These are phyloP conservation scores for Entonaema liquescens DNA, from an alignment of 495 filamentous ascomycete genomes.

Conservation along the genomic window DNA sequence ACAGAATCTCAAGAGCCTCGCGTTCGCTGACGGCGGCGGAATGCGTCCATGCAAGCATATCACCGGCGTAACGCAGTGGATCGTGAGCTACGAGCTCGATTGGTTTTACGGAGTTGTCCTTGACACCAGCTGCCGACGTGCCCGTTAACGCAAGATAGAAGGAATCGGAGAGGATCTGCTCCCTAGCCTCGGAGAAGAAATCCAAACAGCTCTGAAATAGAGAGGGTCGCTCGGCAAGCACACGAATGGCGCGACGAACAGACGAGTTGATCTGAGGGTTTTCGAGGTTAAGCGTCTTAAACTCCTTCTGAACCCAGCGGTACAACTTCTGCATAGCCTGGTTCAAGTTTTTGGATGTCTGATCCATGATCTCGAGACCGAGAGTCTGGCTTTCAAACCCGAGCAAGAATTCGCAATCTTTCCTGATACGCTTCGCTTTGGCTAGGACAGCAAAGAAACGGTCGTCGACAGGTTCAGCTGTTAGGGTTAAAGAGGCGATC, in stretches of 20 bases:
- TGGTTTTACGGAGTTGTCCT: conserved; percentile 73
- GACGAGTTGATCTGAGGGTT: conserved; percentile 90
- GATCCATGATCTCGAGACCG: conserved; percentile 88
- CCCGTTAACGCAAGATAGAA: conserved; percentile 93
- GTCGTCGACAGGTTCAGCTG: conserved; percentile 82
- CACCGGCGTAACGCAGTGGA: conserved; percentile 88
- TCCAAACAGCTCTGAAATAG: conserved; percentile 95
- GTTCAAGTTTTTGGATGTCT: conserved; percentile 86
- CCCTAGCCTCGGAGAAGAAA: conserved; percentile 90
- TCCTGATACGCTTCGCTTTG: conserved; percentile 85
- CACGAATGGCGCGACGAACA: conserved; percentile 83
- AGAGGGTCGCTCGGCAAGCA: conserved; percentile 87
- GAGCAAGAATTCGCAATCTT: conserved; percentile 86
- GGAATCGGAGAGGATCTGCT: conserved; percentile 85
- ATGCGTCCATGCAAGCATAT: conserved; percentile 98
- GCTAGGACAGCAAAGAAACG: conserved; percentile 83
- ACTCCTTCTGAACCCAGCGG: conserved; percentile 92
- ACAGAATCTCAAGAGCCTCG: conserved; percentile 90
- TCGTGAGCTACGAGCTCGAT: conserved; percentile 96
- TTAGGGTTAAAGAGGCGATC: conserved; percentile 72
- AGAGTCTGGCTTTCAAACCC: conserved; percentile 89
- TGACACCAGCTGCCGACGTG: conserved; percentile 55
- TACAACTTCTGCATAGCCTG: conserved; percentile 93
- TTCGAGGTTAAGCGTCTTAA: conserved; percentile 91
- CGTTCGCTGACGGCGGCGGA: conserved; percentile 92